Conservation (phyloP, 1,284 basidiomycete genomes). For the Puccinia brachypodii region DNA sequence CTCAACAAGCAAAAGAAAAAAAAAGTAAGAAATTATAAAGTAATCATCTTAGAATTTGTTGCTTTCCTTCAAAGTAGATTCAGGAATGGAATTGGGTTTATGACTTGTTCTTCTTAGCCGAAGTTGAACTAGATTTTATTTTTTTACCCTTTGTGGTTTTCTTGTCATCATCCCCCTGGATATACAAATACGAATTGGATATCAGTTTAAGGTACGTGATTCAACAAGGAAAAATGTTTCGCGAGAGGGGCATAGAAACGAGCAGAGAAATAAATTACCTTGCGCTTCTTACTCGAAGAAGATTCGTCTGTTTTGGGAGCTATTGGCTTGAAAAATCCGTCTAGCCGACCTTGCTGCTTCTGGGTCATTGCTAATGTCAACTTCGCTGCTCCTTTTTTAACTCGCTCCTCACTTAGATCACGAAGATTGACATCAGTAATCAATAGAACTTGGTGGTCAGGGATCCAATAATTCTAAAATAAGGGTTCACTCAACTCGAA, state of each 20-base stretch:
- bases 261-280: constrained; percentile 13
- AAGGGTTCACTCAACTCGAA: constrained; percentile 76
- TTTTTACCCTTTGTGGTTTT: constrained; percentile 21
- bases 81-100: too few relatives aligned
- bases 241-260: not conserved
- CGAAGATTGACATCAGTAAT: not conserved
- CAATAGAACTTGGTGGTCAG: not conserved
- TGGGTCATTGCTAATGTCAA: constrained; percentile 79
- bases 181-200: not conserved
- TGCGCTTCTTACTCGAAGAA: constrained; percentile 44
- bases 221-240: not conserved
- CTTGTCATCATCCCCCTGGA: constrained; percentile 11
- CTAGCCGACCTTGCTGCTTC: constrained; percentile 94
- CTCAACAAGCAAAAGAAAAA: too few relatives aligned
- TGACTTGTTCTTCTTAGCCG: constrained; percentile 2
- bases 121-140: not conserved
- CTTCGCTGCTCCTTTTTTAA: constrained; percentile 92
- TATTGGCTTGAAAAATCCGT: constrained; percentile 83
- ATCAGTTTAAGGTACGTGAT: too few relatives aligned
- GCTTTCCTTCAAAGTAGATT: too few relatives aligned
- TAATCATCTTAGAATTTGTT: too few relatives aligned
- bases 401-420: constrained; percentile 79
- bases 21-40: too few relatives aligned
- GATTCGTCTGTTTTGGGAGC: constrained; percentile 49
- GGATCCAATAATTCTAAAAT: constrained; percentile 21